Evolutionary conservation across 2,329 filamentous ascomycete genomes (phyloP), one percentile per base, ranked within the genome.

Genomic region (Talaromyces verruculosus): DNA sequence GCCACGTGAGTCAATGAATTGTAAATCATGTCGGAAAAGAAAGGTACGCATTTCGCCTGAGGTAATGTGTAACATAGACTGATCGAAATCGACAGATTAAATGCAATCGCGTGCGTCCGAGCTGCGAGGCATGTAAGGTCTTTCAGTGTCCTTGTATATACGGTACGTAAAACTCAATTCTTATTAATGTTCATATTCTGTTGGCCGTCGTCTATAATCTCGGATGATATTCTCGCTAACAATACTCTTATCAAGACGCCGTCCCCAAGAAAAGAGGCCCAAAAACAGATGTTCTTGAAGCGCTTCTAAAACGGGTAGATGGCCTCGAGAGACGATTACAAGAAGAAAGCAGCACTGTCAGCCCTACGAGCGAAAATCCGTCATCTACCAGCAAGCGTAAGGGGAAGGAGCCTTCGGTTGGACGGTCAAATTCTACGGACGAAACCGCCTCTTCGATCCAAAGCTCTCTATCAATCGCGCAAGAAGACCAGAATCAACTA

Each of bases 1-100:
- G 77, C 91, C 91, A 47, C 88, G 91, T 73, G 92, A 96, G 82
- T 91, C 91, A 39, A 96, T 96, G 92, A 96, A 96, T 78, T 96
- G 92, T 87, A 96, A 96, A 79, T 95, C 91, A 65, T 96, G 92
- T 82, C 87, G 92, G 71, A 96, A 96, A 80, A 86, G 92, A 81
- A 96, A 96, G 89, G 92, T 94, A 79, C 58, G 61, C 28, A 55
- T 22, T 47, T 30, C 7, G 13, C 1, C 17, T 41, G 28, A 45
- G 15, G 15, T 11, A 43, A 4, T 1, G 7, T 15, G 25, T 5
- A 43, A 13, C 19, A 28, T 11, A 33, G 35, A 43, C 47, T 63
- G 22, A 63, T n/a, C 1, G 2, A 15, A 41, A 2, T 13, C 19
- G 15, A 37, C 51, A 96, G 92, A 96, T 96, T 81, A 96, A 96